These are phyloP conservation scores for Paramecium caudatum DNA, from an alignment of 73 alveolate species.

Conservation along the genomic window DNA sequence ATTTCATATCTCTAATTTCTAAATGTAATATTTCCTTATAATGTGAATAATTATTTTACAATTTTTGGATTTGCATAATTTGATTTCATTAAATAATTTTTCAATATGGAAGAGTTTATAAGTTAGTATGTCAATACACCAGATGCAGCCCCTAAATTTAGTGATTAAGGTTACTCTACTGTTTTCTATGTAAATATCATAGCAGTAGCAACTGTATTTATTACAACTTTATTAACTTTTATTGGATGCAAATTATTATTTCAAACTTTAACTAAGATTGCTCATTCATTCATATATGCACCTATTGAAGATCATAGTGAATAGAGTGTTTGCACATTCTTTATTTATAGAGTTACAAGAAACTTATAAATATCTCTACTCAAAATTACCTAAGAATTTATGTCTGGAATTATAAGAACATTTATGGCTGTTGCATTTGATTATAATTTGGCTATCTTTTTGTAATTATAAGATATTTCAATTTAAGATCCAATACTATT, in stretches of 20 bases:
- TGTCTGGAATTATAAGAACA: conserved; percentile 57
- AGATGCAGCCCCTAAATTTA: conserved; percentile 41
- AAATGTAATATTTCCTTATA: conserved; percentile 49
- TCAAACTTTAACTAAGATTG: background rate
- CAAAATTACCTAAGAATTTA: conserved; percentile 22
- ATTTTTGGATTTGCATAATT: conserved; percentile 66
- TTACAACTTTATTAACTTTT: conserved; percentile 1
- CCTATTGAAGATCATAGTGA: background rate
- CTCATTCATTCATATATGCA: background rate
- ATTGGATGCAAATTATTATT: conserved; percentile 6
- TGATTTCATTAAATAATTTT: background rate
- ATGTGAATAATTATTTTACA: conserved; percentile 11
- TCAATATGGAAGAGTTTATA: conserved; percentile 17
- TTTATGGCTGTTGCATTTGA: conserved; percentile 62
- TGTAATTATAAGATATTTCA: background rate
- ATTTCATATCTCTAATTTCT: conserved; percentile 9
- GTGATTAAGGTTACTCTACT: conserved; percentile 38
- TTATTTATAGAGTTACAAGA: conserved; percentile 37
- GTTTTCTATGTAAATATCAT: conserved; percentile 36
- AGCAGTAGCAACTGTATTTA: conserved; percentile 43
- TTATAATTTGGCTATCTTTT: conserved; percentile 41
- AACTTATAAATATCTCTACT: background rate
- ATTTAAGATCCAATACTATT: conserved; percentile 1
- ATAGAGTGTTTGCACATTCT: conserved; percentile 9
- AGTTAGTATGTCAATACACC: conserved; percentile 46